Percentiles rank a stretch among this genome's conserved stretches.
These are phyloP conservation scores for Yamadazyma buinensis DNA, from an alignment of 1,139 yeast genomes.

Conservation along the genomic window DNA sequence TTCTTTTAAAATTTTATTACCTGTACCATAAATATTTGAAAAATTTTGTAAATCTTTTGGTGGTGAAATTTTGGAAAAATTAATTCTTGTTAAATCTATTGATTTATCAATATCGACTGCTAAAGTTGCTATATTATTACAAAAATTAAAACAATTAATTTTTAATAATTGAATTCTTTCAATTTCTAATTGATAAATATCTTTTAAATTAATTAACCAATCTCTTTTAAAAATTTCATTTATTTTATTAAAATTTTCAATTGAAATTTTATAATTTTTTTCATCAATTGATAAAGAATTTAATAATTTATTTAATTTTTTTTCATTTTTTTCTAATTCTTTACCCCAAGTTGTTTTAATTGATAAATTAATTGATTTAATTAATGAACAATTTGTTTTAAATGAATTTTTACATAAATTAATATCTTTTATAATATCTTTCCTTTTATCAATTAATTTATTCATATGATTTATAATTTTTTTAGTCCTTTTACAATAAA, in stretches of 20 bases:
- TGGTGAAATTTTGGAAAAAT: conserved; percentile 68
- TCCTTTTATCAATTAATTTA: conserved; percentile 26
- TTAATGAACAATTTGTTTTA: conserved; percentile 54
- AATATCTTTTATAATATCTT: conserved; percentile 28
- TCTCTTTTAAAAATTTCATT: conserved; percentile 72
- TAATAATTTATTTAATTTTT: conserved; percentile 56
- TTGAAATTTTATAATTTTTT: conserved; percentile 56
- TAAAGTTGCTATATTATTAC: conserved; percentile 70
- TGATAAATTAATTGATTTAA: conserved; percentile 58
- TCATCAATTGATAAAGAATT: conserved; percentile 45
- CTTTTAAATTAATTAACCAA: conserved; percentile 70
- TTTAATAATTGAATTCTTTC: conserved; percentile 75
- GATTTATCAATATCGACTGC: conserved; percentile 78
- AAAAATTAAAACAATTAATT: conserved; percentile 76
- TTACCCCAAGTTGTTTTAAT: conserved; percentile 75
- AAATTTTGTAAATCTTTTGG: conserved; percentile 56
- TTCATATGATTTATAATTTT: conserved; percentile 36
- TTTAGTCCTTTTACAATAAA: conserved; percentile 28
- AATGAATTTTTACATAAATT: conserved; percentile 50
- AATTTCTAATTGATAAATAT: conserved; percentile 72
- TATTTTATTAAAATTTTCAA: conserved; percentile 60
- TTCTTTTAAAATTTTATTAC: conserved; percentile 56
- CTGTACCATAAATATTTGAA: conserved; percentile 59
- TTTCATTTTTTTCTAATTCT: conserved; percentile 66
- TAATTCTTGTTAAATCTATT: conserved; percentile 65